Percentiles rank a stretch among this genome's conserved stretches.
Conservation (phyloP, 164 flowering plant species). For the Magnolia sinica region DNA sequence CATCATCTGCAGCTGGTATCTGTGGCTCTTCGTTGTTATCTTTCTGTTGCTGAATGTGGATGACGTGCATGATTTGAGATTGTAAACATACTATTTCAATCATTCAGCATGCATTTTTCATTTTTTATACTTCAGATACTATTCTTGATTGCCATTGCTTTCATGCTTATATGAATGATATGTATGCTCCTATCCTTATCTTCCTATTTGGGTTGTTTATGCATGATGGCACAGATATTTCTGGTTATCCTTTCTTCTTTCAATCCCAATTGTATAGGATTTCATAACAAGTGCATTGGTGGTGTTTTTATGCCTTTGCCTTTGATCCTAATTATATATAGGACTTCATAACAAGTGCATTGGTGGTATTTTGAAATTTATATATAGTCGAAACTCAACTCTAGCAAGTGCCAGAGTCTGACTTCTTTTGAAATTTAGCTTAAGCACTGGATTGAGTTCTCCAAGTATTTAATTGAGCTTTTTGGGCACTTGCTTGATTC, state of each 20-base stretch:
- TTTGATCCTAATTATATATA: too few species aligned
- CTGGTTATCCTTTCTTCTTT: slow-evolving; percentile 84
- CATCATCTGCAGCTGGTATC: slow-evolving; percentile 53
- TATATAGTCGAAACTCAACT: too few species aligned
- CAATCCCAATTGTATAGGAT: slow-evolving; percentile 43
- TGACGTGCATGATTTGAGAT: slow-evolving; percentile 39
- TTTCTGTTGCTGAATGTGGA: slow-evolving; percentile 73
- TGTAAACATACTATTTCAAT: neutral
- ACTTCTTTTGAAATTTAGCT: too few species aligned
- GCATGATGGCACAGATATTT: slow-evolving; percentile 95
- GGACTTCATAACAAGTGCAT: too few species aligned
- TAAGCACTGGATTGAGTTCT: too few species aligned
- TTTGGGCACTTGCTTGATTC: too few species aligned
- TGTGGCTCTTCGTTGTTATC: slow-evolving; percentile 68
- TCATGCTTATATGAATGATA: neutral
- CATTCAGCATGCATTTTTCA: neutral
- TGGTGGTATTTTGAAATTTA: too few species aligned
- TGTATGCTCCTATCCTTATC: neutral
- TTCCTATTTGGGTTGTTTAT: neutral
- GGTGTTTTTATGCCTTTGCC: too few species aligned
- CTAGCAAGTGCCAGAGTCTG: too few species aligned
- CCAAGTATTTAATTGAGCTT: too few species aligned
- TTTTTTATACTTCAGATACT: neutral
- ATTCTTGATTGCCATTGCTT: neutral
- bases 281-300: neutral